Conservation (phyloP, 2,329 filamentous ascomycete species). For the Botryosphaeria agaves region DNA sequence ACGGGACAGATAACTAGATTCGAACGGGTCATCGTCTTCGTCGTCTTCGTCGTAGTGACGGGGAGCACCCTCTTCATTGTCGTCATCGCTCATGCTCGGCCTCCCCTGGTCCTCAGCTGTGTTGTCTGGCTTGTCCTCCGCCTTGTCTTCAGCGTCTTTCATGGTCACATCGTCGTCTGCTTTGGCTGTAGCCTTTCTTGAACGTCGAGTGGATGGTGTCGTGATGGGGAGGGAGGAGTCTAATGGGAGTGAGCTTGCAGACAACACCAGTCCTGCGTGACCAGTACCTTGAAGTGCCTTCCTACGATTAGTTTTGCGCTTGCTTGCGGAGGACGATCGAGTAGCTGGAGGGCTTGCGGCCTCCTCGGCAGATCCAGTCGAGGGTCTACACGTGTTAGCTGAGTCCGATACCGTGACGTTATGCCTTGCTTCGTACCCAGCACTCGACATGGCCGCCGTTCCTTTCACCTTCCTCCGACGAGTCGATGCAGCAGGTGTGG, state of each 20-base stretch:
- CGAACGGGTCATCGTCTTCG: conserved; percentile 44
- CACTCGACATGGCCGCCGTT: conserved; percentile 52
- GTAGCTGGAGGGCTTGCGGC: conserved; percentile 34
- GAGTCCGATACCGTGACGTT: conserved; percentile 3
- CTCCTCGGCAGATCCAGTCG: conserved; percentile 47
- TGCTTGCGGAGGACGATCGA: conserved; percentile 46
- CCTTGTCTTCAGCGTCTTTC: conserved; percentile 48
- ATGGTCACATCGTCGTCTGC: conserved; percentile 51
- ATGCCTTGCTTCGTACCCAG: conserved; percentile 36
- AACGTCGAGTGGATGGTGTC: conserved; percentile 6
- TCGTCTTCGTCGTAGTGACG: conserved; percentile 36
- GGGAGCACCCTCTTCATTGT: conserved; percentile 45
- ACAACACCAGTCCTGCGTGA: background rate
- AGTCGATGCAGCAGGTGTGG: conserved; percentile 23
- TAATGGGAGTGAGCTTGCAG: conserved; percentile 10
- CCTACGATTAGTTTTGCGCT: conserved; percentile 58
- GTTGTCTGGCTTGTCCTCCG: conserved; percentile 30
- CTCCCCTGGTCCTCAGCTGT: conserved; percentile 29
- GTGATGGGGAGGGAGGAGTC: conserved; percentile 17
- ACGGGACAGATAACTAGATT: conserved; percentile 47
- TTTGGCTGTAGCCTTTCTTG: conserved; percentile 15
- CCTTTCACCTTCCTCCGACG: conserved; percentile 44
- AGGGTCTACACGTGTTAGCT: conserved; percentile 31
- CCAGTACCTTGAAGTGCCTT: conserved; percentile 37
- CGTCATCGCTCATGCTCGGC: conserved; percentile 30